Percentiles rank a stretch among this genome's conserved stretches.
Conservation (phyloP, 2,329 filamentous ascomycete genomes). For the Stemphylium lycopersici region DNA sequence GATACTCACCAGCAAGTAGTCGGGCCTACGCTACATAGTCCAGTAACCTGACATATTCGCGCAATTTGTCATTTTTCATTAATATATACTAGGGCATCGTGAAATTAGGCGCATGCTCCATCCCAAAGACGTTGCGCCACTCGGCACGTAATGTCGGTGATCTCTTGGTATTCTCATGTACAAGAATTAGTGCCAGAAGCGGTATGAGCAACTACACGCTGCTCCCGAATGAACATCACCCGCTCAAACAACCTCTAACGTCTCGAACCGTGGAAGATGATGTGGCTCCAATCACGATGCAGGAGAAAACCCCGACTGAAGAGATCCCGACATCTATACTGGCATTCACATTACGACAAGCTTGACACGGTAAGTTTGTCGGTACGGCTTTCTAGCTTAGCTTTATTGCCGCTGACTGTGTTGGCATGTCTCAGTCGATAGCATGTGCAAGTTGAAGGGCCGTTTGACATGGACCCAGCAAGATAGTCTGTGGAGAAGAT, state of each 20-base stretch:
- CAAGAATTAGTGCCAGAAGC: background rate
- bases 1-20: too few species aligned
- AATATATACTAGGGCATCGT: background rate
- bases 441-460: slow-evolving; percentile 2
- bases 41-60: background rate
- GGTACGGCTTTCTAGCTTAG: background rate
- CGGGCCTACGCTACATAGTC: too few species aligned
- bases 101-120: background rate
- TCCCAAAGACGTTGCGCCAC: background rate
- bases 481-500: background rate
- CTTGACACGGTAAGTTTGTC: slow-evolving; percentile 9
- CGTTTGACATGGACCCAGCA: background rate
- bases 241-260: background rate
- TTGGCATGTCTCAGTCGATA: slow-evolving; percentile 25
- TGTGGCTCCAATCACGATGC: background rate
- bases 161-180: background rate
- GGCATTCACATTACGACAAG: background rate
- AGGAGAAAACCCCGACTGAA: background rate
- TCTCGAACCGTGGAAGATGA: background rate
- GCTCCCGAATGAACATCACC: background rate
- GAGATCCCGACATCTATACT: background rate
- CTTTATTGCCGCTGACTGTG: slow-evolving; percentile 10
- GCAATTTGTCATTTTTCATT: background rate
- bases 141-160: background rate
- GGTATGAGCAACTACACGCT: background rate